Evolutionary conservation across 2,329 filamentous ascomycete species (phyloP).

Genomic region (Ceratocystiopsis sp.): DNA sequence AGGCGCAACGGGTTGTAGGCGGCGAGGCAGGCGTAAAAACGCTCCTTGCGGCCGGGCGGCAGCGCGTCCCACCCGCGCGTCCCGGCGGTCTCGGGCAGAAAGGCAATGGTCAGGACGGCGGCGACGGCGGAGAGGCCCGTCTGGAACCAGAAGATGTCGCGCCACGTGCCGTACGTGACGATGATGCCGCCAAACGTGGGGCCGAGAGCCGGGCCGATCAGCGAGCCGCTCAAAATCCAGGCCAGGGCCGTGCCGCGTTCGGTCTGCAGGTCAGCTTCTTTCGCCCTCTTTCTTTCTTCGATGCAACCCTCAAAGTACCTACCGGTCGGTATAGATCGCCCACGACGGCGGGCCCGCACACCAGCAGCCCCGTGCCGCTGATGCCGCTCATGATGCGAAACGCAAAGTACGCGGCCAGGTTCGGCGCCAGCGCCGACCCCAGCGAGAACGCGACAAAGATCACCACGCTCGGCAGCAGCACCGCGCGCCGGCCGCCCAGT

Average conservation of each 20-base stretch:
- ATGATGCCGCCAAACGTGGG: constrained; percentile 50
- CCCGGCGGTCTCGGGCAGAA: constrained; percentile 50
- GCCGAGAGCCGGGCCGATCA: constrained; percentile 44
- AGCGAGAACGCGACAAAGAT: constrained; percentile 44
- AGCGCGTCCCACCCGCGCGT: constrained; percentile 1
- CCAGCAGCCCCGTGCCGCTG: constrained; percentile 49
- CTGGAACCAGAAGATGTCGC: constrained; percentile 54
- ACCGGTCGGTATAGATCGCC: constrained; percentile 18
- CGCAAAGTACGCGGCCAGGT: constrained; percentile 46
- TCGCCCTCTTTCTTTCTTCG: no score
- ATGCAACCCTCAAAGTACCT: background rate
- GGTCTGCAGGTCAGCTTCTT: constrained; percentile 14
- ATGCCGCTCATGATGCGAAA: constrained; percentile 54
- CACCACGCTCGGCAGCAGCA: constrained; percentile 14
- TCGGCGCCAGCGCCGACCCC: constrained; percentile 48
- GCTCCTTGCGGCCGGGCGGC: constrained; percentile 20
- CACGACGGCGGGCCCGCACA: constrained; percentile 47
- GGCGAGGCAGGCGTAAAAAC: constrained; percentile 33
- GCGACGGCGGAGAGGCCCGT: constrained; percentile 41
- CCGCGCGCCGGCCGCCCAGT: constrained; percentile 2
- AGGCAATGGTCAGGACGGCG: constrained; percentile 34
- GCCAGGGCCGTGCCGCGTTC: constrained; percentile 47
- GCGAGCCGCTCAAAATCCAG: constrained; percentile 47
- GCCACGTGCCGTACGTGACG: constrained; percentile 47
- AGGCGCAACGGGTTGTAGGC: constrained; percentile 42